Base-by-base conservation (phyloP, 129 eudicot species). In the Dittrichia graveolens region DNA sequence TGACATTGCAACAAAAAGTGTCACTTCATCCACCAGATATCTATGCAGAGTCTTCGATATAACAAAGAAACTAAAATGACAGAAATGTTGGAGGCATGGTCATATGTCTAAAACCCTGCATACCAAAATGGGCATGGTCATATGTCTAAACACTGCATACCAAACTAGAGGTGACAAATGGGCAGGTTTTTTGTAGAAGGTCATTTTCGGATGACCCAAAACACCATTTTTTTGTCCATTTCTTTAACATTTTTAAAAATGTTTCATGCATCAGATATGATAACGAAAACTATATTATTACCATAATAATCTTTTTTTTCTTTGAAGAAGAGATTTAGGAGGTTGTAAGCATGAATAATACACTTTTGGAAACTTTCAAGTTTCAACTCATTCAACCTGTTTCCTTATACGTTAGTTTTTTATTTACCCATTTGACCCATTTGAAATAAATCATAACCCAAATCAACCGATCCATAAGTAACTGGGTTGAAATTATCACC, bases 41-140 rank as follows among this genome's bases (percentile, higher is more conserved):
- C 35, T 35, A 58, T 3, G n/a, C 40, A 38, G 31, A 48, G 43
- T 52, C 16, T 11, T 52, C 4, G 16, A 54, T 53, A 69, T 13
- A 41, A 69, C 35, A 40, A 12, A 54, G 7, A 19, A 65, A 44
- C 55, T 19, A 65, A 65, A 65, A 45, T 18, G n/a, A 65, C 44
- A 46, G 41, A 52, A 13, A 57, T 44, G 45, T 43, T 71, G 55
- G 49, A 34, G 44, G 44, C 45, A 19, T 55, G 65, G 7, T 34
- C 44, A 38, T 12, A 58, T 72, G 76, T 13, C 18, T 58, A 66
- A 66, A 31, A 47, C 72, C 43, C 43, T 19, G 16, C 54, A 72
- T n/a, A 34, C 31, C 31, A 24, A 24, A 24, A 24, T 24, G 31
- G 44, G 44, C 45, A 19, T 55, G 65, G 7, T 34, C 44, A 38